These are phyloP conservation scores for Termitomyces eurrhizus DNA, from an alignment of 768 basidiomycete genomes.

Conservation along the genomic window DNA sequence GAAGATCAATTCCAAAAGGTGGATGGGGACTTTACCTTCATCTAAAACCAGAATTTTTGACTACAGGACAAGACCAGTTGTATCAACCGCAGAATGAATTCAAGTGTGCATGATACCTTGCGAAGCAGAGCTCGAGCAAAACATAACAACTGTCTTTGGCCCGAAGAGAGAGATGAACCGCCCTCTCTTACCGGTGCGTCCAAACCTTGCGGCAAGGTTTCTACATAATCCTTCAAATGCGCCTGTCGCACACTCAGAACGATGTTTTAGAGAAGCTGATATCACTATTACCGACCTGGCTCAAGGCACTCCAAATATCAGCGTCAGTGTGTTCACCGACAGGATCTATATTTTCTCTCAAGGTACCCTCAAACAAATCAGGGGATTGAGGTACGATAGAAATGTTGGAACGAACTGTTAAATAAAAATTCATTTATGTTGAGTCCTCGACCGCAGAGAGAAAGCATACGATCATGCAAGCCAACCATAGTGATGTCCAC, in stretches of 20 bases:
- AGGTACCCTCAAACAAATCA: slow-evolving; percentile 66
- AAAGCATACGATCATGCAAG: slow-evolving; percentile 56
- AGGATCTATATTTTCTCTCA: slow-evolving; percentile 90
- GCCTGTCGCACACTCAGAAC: slow-evolving; percentile 33
- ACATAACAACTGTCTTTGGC: slow-evolving; percentile 86
- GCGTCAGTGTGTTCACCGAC: slow-evolving; percentile 67
- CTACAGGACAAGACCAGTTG: slow-evolving; percentile 25
- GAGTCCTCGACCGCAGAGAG: slow-evolving; percentile 1
- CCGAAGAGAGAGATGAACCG: slow-evolving; percentile 77
- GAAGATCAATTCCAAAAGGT: not conserved
- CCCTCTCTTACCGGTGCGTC: slow-evolving; percentile 76
- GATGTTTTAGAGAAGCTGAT: not conserved
- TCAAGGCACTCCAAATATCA: slow-evolving; percentile 85
- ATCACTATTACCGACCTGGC: slow-evolving; percentile 45
- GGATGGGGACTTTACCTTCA: slow-evolving; percentile 53
- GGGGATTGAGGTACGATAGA: slow-evolving; percentile 85
- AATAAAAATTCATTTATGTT: not conserved
- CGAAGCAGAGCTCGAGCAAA: slow-evolving; percentile 82
- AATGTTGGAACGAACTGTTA: slow-evolving; percentile 66
- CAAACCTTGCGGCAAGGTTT: slow-evolving; percentile 59
- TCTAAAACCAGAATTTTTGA: slow-evolving; percentile 91
- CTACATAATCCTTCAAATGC: slow-evolving; percentile 65
- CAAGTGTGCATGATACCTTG: slow-evolving; percentile 41
- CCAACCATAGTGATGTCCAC: slow-evolving; percentile 77
- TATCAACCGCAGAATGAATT: not conserved